These are phyloP conservation scores for Pestalotiopsis sp. DNA, from an alignment of 2,329 filamentous ascomycete genomes.

Conservation along the genomic window DNA sequence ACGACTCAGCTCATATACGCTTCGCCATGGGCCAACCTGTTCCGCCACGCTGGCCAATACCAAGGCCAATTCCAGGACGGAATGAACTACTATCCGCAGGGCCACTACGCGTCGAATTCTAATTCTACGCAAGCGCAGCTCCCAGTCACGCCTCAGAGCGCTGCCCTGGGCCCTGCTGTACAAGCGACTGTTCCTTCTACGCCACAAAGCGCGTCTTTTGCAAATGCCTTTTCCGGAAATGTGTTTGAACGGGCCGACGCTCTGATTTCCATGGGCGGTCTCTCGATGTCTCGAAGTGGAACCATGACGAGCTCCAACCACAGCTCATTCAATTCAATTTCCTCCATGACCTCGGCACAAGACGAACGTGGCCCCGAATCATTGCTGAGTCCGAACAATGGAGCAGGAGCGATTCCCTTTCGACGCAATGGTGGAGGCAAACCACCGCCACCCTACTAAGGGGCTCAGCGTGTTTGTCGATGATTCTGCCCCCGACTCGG, in stretches of 20 bases:
- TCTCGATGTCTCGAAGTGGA: slow-evolving; percentile 58
- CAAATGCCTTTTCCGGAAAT: slow-evolving; percentile 55
- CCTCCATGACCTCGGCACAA: slow-evolving; percentile 29
- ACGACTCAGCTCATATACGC: slow-evolving; percentile 71
- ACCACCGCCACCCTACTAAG: slow-evolving; percentile 25
- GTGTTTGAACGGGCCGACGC: slow-evolving; percentile 64
- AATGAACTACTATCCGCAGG: slow-evolving; percentile 29
- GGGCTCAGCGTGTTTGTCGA: neutral
- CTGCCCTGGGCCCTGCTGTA: slow-evolving; percentile 84
- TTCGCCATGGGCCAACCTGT: slow-evolving; percentile 58
- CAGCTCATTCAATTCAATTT: slow-evolving; percentile 34
- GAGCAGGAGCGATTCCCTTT: slow-evolving; percentile 20
- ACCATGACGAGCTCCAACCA: slow-evolving; percentile 42
- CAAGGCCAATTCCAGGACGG: slow-evolving; percentile 21
- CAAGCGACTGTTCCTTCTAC: slow-evolving; percentile 85
- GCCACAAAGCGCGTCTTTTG: slow-evolving; percentile 60
- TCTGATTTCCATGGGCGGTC: slow-evolving; percentile 58
- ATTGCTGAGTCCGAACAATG: slow-evolving; percentile 30
- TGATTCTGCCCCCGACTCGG: neutral
- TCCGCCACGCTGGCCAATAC: slow-evolving; percentile 32
- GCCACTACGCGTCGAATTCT: slow-evolving; percentile 35
- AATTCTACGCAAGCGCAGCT: slow-evolving; percentile 42
- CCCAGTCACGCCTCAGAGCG: slow-evolving; percentile 87
- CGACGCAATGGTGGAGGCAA: slow-evolving; percentile 32
- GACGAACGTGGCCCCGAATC: slow-evolving; percentile 30